Conservation (phyloP, 495 filamentous ascomycete species). For the Elasticomyces elasticus region DNA sequence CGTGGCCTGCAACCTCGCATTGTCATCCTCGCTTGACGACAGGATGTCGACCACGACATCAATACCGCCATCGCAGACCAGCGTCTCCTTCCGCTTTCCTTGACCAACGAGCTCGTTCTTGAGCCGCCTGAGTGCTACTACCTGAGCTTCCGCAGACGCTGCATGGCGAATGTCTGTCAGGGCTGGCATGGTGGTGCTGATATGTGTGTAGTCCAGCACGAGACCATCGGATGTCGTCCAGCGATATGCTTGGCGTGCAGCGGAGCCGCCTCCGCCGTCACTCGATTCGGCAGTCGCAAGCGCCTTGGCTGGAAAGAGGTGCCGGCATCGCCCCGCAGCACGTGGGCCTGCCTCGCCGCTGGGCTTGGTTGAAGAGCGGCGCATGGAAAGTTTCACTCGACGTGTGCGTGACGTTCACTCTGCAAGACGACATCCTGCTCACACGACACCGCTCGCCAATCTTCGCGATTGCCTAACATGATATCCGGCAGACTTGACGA, state of each 20-base stretch:
- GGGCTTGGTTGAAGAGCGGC: too few species aligned
- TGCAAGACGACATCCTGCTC: neutral
- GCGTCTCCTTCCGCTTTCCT: constrained; percentile 71
- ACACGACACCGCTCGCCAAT: neutral
- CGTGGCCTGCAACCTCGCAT: constrained; percentile 65
- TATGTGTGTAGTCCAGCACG: neutral
- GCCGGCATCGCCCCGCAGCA: too few species aligned
- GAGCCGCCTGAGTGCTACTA: constrained; percentile 54
- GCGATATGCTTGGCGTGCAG: too few species aligned
- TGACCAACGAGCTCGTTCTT: constrained; percentile 90
- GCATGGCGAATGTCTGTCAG: neutral
- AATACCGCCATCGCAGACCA: constrained; percentile 59
- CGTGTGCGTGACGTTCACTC: too few species aligned
- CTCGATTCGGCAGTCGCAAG: too few species aligned
- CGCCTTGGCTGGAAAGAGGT: too few species aligned
- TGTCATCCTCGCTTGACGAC: constrained; percentile 42
- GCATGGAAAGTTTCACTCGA: too few species aligned
- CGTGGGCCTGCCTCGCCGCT: too few species aligned
- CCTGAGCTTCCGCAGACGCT: constrained; percentile 33
- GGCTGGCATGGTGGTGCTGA: neutral
- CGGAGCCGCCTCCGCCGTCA: too few species aligned
- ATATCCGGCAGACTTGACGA: neutral
- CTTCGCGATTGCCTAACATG: constrained; percentile 3
- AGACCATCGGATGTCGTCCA: too few species aligned
- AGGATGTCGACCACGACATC: constrained; percentile 57